A percentile compares a stretch with the other conserved stretches of the same genome.
These are phyloP conservation scores for Rostrohypoxylon terebratum DNA, from an alignment of 495 filamentous ascomycete species.

Conservation along the genomic window DNA sequence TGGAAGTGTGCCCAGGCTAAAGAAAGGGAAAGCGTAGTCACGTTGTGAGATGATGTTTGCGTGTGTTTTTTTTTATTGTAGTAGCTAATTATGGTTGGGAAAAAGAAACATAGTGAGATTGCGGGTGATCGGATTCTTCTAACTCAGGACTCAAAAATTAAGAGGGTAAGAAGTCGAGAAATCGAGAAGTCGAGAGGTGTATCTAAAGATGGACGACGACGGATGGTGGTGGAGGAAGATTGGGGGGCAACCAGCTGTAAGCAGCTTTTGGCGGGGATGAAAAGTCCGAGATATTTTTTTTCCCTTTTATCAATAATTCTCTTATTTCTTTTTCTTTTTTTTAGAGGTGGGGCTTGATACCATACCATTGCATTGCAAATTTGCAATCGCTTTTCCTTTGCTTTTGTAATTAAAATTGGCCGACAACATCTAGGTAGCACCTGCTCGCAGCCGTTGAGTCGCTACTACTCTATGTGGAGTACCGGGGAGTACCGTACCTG, in stretches of 20 bases:
- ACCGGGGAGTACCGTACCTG: too few species aligned
- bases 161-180: background rate
- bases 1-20: too few species aligned
- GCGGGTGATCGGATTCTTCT: slow-evolving; percentile 12
- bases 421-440: slow-evolving; percentile 8
- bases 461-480: slow-evolving; percentile 11
- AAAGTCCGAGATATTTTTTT: slow-evolving; percentile 45
- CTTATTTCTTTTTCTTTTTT: background rate
- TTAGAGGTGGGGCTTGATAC: too few species aligned
- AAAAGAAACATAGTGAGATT: slow-evolving; percentile 2
- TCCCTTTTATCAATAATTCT: background rate
- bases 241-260: slow-evolving; percentile 39
- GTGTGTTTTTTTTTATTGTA: background rate
- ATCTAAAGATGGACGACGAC: slow-evolving; percentile 27
- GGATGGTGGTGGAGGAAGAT: slow-evolving; percentile 47
- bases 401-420: slow-evolving; percentile 17
- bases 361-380: too few species aligned
- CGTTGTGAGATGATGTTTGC: slow-evolving; percentile 1
- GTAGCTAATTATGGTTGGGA: background rate
- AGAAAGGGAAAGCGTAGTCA: background rate
- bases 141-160: background rate
- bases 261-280: slow-evolving; percentile 39
- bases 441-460: slow-evolving; percentile 17
- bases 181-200: background rate
- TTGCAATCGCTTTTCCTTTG: too few species aligned